Base-by-base conservation (phyloP, 2,329 filamentous ascomycete species). In the Venturia asperata region DNA sequence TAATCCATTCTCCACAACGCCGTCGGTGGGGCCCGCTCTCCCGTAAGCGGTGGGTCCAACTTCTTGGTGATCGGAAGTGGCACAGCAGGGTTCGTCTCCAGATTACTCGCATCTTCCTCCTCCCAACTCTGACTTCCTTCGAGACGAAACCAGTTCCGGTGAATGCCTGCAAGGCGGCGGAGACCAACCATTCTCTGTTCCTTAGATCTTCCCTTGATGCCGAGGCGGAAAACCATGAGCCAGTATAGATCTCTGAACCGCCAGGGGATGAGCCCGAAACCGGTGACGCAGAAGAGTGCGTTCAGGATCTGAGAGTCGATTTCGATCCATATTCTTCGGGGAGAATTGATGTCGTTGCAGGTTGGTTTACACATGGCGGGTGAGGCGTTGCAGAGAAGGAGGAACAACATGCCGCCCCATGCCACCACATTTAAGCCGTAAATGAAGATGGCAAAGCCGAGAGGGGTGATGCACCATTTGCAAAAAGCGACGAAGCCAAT, bases 341-440 rank as follows among this genome's bases (percentile, higher is more conserved):
- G 86, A 0, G 89, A 91, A 71, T 91, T 79, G 72, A 91, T 87
- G 69, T 89, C 81, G 72, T 90, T 82, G 77, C 90, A 93, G 83
- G 87, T 69, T 81, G 78, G 75, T 73, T 78, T 74, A 78, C 90
- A 91, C 89, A 91, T 91, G 67, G 85, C 85, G 7, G 87, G 87
- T 2, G 85, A 79, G 30, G 82, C 90, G 71, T 91, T 90, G 78
- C 87, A 89, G 34, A 96, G 84, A 1, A 96, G 80, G 21, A 96
- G 79, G 76, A 96, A 95, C 42, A 96, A 81, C 91, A 96, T 96
- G 66, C 89, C 91, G 63, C 91, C 91, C 91, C 91, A 96, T 0
- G 89, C 92, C 11, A 96, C 85, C 24, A 96, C 83, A 68, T 93
- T 92, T 66, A 94, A 82, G 15, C 88, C 86, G 75, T 95, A 96